Base-by-base conservation (phyloP, 257 asterid genomes). In the Solanum appendiculatum region DNA sequence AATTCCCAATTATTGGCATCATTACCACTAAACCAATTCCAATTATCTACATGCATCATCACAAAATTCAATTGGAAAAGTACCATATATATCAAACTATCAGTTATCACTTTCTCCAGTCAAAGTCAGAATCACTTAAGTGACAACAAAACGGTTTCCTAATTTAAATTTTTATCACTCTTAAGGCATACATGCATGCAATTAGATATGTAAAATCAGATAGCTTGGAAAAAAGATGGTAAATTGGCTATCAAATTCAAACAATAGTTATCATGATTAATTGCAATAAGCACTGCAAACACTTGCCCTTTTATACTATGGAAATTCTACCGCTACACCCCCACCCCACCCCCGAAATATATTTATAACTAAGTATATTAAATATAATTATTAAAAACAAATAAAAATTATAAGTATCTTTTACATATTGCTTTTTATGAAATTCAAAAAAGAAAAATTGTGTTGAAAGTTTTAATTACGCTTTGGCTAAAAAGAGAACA, bases 1-100 rank as follows among this genome's bases (percentile, higher is more conserved):
- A 83, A 73, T 87, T 92, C 9, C 96, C 96, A 23, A 93, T 86
- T 27, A 92, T 70, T 56, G 95, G 95, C 95, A 92, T 93, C 92
- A 91, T 44, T 54, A 92, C 75, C 72, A 91, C 93, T 29, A 92
- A 87, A 23, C 92, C 95, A 85, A 93, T 27, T 51, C 96, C 96
- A 25, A 89, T 87, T 77, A 92, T 90, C 95, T 92, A 92, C 86
- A 91, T 80, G n/a, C 63, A 6, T 54, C 63, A 54, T 54, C 29
- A 72, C 16, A 72, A 34, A 72, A 72, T 37, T 74, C 14, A 21
- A 37, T 73, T 73, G 16, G 14, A 21, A 21, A 73, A 74, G 15
- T 7, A 23, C 31, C 56, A 39, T 75, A 37, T 37, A 7, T 5
- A 37, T 37, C 6, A 37, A n/a, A n/a, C n/a, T n/a, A 54, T 20